Evolutionary conservation across 1,139 yeast species (phyloP), one percentile per base, ranked within the genome.

Genomic region (Geotrichum australiense): DNA sequence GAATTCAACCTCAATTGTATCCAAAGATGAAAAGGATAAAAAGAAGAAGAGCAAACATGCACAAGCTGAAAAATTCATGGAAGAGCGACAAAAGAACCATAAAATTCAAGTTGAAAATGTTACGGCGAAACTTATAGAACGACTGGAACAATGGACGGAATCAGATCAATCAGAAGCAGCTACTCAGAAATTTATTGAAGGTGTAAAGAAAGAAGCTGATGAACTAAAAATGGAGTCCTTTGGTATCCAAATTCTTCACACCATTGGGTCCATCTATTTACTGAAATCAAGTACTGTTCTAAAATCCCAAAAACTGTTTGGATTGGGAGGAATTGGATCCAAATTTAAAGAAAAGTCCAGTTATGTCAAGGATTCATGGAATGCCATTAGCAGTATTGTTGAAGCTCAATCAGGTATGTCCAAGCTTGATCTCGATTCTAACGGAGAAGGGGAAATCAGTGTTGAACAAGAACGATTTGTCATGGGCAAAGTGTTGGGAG

Each of bases 151-250:
- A 16, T 78, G 80, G 63, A 86, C 96, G 0, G 96, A 89, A 61
- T 80, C 95, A 2, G 83, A 78, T 48, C 80, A 80, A 70, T 76
- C 75, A 36, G 73, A 65, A 1, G 87, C 77, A 47, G 81, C 87
- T 29, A 75, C 78, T 12, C 65, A 66, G 22, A 76, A 94, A 1
- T 89, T 85, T 62, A 69, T 70, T 47, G 74, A 71, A 43, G 86
- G 86, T 60, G 73, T 83, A 55, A 73, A 71, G 50, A 74, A 80
- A 29, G 96, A 89, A 62, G 94, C 94, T 1, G 94, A 87, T 56
- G 73, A 82, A 37, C 71, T 89, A 48, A 89, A 89, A 58, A 80
- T 86, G 83, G 96, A 89, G 63, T 84, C 95, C 40, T 89, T 89
- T 64, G 97, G 97, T 5, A 66, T 87, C 40, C 95, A 89, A 58